A percentile compares a stretch with the other conserved stretches of the same genome.
phyloP scores from a whole-genome alignment of 768 basidiomycete species.

The Amanita rubescens region DNA sequence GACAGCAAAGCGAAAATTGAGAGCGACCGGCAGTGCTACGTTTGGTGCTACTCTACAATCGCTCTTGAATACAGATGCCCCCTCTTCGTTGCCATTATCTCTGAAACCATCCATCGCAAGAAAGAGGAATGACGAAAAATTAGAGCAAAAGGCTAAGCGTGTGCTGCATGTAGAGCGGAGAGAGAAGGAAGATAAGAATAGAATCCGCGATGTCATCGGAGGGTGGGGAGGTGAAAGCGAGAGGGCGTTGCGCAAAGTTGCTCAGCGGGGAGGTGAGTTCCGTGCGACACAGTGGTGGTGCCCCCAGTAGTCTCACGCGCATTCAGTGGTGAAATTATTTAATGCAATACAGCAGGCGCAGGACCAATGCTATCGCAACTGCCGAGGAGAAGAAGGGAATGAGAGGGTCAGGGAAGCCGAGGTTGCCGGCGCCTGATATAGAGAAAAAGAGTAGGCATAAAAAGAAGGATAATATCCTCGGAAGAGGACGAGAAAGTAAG shows the following conservation, averaged over 20 bases:
- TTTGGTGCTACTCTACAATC: constrained; percentile 73
- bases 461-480: constrained; percentile 45
- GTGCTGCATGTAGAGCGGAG: constrained; percentile 64
- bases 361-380: constrained; percentile 38
- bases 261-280: constrained; percentile 69
- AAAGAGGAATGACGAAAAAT: constrained; percentile 68
- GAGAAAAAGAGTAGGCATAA: constrained; percentile 37
- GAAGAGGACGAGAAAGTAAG: constrained; percentile 51
- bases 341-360: constrained; percentile 84
- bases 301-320: background rate
- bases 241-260: constrained; percentile 72
- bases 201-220: constrained; percentile 66
- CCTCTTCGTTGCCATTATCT: constrained; percentile 65
- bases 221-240: constrained; percentile 88
- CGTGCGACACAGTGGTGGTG: constrained; percentile 1
- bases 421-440: constrained; percentile 57
- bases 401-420: constrained; percentile 68
- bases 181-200: constrained; percentile 63
- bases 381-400: constrained; percentile 52
- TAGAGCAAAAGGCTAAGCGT: constrained; percentile 66
- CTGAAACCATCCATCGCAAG: constrained; percentile 68
- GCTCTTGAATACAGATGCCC: constrained; percentile 63
- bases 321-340: constrained; percentile 73
- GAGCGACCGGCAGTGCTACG: constrained; percentile 65
- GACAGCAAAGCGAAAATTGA: constrained; percentile 75